These are phyloP conservation scores for Rhinocladiella similis DNA, from an alignment of 2,329 filamentous ascomycete species.

Conservation along the genomic window DNA sequence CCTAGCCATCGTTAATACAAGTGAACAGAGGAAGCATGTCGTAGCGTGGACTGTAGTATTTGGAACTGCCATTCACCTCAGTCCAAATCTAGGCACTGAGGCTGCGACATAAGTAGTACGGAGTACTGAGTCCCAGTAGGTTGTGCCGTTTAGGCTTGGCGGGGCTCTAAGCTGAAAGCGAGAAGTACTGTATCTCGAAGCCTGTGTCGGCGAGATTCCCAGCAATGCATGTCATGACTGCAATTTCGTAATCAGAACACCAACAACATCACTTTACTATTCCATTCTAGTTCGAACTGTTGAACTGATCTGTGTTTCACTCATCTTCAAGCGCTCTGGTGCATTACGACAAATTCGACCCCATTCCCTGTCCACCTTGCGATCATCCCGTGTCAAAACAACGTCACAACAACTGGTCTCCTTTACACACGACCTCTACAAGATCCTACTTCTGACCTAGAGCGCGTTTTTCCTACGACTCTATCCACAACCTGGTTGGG, in stretches of 20 bases:
- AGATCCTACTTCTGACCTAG: constrained; percentile 19
- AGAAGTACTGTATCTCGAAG: background rate
- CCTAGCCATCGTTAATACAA: too few species aligned
- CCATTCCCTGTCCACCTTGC: background rate
- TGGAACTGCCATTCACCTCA: too few species aligned
- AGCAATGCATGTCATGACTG: constrained; percentile 13
- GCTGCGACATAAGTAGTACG: too few species aligned
- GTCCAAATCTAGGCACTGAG: too few species aligned
- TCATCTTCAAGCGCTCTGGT: background rate
- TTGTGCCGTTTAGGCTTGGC: background rate
- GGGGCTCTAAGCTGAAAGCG: constrained; percentile 1
- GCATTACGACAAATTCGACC: background rate
- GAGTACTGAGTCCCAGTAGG: too few species aligned
- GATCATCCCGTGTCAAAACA: background rate
- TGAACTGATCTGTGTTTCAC: too few species aligned
- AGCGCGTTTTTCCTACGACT: constrained; percentile 31
- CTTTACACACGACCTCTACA: constrained; percentile 21
- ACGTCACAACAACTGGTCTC: constrained; percentile 19
- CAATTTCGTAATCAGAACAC: constrained; percentile 9
- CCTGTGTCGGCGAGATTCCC: background rate
- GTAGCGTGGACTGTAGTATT: too few species aligned
- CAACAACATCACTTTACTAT: background rate
- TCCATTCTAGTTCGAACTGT: too few species aligned
- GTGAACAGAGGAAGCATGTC: too few species aligned
- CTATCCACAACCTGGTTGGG: constrained; percentile 3